Evolutionary conservation across 2,329 filamentous ascomycete species (phyloP).

Genomic region (Fusarium sp.): DNA sequence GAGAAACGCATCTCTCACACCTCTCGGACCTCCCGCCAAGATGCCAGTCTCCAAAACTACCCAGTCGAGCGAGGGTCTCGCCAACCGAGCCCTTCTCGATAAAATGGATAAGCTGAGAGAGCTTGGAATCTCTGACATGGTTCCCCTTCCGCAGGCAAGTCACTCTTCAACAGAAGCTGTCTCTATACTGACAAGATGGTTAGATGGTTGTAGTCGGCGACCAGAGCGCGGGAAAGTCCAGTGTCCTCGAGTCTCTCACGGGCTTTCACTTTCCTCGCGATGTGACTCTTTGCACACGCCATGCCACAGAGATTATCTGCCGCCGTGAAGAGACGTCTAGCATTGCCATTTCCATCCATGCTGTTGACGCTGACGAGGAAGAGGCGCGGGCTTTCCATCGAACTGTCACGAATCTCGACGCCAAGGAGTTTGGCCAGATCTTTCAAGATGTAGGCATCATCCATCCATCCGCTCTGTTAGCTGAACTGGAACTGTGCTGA

Average conservation of each 20-base stretch:
- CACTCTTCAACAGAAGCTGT: accelerated
- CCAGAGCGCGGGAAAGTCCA: constrained; percentile 87
- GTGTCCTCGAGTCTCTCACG: constrained; percentile 74
- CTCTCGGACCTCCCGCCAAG: not conserved
- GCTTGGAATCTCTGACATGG: constrained; percentile 49
- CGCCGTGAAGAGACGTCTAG: constrained; percentile 49
- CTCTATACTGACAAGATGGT: constrained; percentile 38
- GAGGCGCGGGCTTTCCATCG: constrained; percentile 43
- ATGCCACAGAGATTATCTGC: constrained; percentile 58
- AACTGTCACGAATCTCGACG: constrained; percentile 38
- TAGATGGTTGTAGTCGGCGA: constrained; percentile 86
- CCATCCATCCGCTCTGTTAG: accelerated
- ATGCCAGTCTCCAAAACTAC: constrained; percentile 21
- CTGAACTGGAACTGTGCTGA: not conserved
- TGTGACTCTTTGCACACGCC: constrained; percentile 58
- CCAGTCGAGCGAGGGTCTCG: constrained; percentile 25
- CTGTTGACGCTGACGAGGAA: constrained; percentile 19
- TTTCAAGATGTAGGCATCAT: constrained; percentile 50
- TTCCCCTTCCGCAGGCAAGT: constrained; percentile 63
- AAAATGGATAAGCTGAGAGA: constrained; percentile 56
- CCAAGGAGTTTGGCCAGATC: constrained; percentile 48
- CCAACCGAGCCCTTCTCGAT: constrained; percentile 40
- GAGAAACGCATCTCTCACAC: no score
- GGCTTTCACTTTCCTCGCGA: constrained; percentile 58
- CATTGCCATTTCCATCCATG: constrained; percentile 54